These are phyloP conservation scores for Triangularia verruculosa DNA, from an alignment of 2,329 filamentous ascomycete species.

Conservation along the genomic window DNA sequence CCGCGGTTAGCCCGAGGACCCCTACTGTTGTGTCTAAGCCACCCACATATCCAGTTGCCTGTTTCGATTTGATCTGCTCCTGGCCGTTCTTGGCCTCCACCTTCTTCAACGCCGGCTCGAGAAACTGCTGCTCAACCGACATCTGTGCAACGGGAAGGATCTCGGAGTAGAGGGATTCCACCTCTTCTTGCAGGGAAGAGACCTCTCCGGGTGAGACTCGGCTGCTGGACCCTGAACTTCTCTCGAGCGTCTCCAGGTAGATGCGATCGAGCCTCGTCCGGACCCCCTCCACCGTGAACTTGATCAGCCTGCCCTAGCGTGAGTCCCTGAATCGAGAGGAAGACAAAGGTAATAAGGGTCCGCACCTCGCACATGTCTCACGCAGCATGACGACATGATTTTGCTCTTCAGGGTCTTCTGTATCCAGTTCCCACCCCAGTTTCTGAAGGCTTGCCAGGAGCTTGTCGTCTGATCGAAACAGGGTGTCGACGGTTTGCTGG, in stretches of 20 bases:
- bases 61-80: constrained; percentile 43
- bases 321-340: constrained; percentile 14
- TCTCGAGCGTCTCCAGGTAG: constrained; percentile 48
- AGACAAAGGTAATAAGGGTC: constrained; percentile 15
- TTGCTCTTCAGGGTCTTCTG: constrained; percentile 50
- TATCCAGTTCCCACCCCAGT: constrained; percentile 58
- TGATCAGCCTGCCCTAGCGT: constrained; percentile 46
- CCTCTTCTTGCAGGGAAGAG: constrained; percentile 56
- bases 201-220: constrained; percentile 41
- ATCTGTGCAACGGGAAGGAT: constrained; percentile 68
- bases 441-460: constrained; percentile 64
- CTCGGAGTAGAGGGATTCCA: constrained; percentile 68
- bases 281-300: constrained; percentile 54
- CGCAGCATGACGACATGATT: constrained; percentile 55
- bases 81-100: constrained; percentile 44
- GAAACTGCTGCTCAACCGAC: constrained; percentile 65
- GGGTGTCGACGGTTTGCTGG: constrained; percentile 46
- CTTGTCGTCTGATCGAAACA: constrained; percentile 62
- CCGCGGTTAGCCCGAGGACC: constrained; percentile 23
- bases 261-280: constrained; percentile 54
- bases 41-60: constrained; percentile 52
- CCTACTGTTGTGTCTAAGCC: constrained; percentile 1
- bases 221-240: constrained; percentile 17
- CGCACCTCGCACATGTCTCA: constrained; percentile 54
- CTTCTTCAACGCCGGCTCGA: constrained; percentile 56